Evolutionary conservation across 2,329 filamentous ascomycete species (phyloP).

Genomic region (Exserohilum turcica): DNA sequence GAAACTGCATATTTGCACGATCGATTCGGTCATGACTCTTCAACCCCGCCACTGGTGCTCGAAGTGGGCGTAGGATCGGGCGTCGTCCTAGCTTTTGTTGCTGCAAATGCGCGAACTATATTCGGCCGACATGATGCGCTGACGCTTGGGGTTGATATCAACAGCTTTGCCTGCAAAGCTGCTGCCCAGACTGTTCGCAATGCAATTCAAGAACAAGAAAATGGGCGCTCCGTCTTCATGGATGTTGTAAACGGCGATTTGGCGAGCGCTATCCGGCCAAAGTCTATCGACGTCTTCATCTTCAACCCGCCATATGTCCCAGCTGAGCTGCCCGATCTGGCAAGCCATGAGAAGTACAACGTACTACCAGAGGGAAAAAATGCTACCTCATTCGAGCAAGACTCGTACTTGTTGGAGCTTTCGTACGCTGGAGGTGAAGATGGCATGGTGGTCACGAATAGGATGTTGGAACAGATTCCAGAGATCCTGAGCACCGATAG

Average conservation of each 20-base stretch:
- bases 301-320: constrained; percentile 99
- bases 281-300: constrained; percentile 78
- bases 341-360: constrained; percentile 46
- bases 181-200: constrained; percentile 69
- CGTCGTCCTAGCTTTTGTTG: constrained; percentile 86
- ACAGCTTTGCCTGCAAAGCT: constrained; percentile 78
- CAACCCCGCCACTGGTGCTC: constrained; percentile 64
- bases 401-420: constrained; percentile 81
- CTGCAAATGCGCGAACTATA: constrained; percentile 73
- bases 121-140: constrained; percentile 75
- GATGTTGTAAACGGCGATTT: constrained; percentile 75
- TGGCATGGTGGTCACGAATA: constrained; percentile 92
- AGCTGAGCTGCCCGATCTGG: constrained; percentile 70
- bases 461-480: constrained; percentile 73
- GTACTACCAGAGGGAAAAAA: constrained; percentile 24
- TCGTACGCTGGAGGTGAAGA: constrained; percentile 88
- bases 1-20: constrained; percentile 71
- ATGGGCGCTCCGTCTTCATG: constrained; percentile 57
- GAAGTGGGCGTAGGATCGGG: constrained; percentile 93
- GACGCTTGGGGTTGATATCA: constrained; percentile 81
- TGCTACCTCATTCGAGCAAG: constrained; percentile 68
- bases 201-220: constrained; percentile 51
- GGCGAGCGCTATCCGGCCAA: constrained; percentile 61
- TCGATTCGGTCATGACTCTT: constrained; percentile 58
- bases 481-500: constrained; percentile 62